phyloP scores from a whole-genome alignment of 768 basidiomycete species.

The Mycena rebaudengoi region DNA sequence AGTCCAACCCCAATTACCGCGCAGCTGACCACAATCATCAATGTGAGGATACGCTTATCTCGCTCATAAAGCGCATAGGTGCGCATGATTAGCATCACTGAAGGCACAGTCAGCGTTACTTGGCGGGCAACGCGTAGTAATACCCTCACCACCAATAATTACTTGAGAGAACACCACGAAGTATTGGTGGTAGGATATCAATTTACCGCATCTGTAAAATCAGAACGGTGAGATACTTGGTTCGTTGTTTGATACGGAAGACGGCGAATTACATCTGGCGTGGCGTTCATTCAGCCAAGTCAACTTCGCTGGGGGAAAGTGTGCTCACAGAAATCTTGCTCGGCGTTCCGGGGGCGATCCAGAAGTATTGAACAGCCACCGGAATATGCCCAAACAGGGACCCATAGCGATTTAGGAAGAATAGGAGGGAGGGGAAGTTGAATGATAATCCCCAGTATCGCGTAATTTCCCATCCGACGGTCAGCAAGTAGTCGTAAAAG shows the following conservation, averaged over 20 bases:
- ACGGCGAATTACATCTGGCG: background rate
- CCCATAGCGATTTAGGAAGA: constrained; percentile 22
- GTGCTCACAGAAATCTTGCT: constrained; percentile 6
- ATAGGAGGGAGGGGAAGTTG: constrained; percentile 4
- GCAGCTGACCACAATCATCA: constrained; percentile 10
- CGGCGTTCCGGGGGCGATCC: constrained; percentile 5
- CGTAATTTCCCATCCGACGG: constrained; percentile 9
- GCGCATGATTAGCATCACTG: constrained; percentile 26
- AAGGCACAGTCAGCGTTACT: background rate
- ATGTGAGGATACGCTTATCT: constrained; percentile 6
- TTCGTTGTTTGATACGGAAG: background rate
- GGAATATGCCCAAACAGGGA: constrained; percentile 18
- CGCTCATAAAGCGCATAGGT: constrained; percentile 30
- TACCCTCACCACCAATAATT: constrained; percentile 18
- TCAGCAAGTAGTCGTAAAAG: constrained; percentile 17
- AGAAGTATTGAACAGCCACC: constrained; percentile 16
- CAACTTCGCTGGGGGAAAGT: background rate
- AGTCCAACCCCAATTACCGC: constrained; percentile 7
- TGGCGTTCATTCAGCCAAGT: background rate
- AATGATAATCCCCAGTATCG: constrained; percentile 13
- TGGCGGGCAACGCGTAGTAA: background rate
- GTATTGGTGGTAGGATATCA: constrained; percentile 21
- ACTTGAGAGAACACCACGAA: constrained; percentile 18
- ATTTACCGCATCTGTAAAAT: background rate
- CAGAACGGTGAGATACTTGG: background rate